phyloP scores from a whole-genome alignment of 805 yeast genomes.

The Pichia cephalocereana region DNA sequence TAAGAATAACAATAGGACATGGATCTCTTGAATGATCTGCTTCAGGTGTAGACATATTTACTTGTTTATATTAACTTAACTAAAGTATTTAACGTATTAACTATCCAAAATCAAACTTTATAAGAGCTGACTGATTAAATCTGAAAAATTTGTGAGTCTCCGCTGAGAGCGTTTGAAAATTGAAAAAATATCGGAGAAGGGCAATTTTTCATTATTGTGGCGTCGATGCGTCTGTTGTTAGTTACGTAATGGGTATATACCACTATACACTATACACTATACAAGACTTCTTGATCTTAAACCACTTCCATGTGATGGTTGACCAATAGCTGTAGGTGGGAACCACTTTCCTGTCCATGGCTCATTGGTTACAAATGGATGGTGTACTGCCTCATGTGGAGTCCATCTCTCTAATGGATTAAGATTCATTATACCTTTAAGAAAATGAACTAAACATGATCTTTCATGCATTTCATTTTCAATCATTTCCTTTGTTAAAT shows the following conservation, averaged over 20 bases:
- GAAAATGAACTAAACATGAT: slow-evolving; percentile 62
- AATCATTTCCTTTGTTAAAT: slow-evolving; percentile 24
- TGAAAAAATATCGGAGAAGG: no score
- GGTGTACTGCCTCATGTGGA: slow-evolving; percentile 88
- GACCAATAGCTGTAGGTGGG: slow-evolving; percentile 30
- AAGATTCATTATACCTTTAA: slow-evolving; percentile 65
- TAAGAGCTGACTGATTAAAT: no score
- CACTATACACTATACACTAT: background rate
- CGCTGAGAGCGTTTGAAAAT: no score
- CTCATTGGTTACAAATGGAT: slow-evolving; percentile 75
- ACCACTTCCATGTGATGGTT: background rate
- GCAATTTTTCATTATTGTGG: no score
- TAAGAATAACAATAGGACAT: slow-evolving; percentile 91
- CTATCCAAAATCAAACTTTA: no score
- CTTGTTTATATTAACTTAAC: slow-evolving; percentile 1
- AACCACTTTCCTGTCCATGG: slow-evolving; percentile 45
- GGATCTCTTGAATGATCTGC: slow-evolving; percentile 99
- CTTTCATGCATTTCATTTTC: slow-evolving; percentile 63
- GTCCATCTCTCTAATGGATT: slow-evolving; percentile 95
- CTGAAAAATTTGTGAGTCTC: no score
- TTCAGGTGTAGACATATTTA: slow-evolving; percentile 44
- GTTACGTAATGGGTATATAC: background rate
- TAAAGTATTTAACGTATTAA: no score
- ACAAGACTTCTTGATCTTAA: background rate
- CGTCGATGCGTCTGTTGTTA: no score